Conservation (phyloP, 352 stramenopile genomes). For the Blastocystis sp. region DNA sequence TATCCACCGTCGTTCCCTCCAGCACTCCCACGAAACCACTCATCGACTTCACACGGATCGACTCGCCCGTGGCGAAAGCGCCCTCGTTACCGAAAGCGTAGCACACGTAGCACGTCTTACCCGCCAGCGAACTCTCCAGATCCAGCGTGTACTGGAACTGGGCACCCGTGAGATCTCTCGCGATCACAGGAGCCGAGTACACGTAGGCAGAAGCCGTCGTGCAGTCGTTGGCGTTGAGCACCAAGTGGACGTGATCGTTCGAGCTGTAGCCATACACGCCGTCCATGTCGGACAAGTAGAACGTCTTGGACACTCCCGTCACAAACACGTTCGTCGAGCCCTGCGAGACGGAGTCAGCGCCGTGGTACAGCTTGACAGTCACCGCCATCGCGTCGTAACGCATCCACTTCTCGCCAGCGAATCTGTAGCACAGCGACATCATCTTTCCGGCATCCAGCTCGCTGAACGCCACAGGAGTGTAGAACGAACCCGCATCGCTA, state of each 20-base stretch:
- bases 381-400: neutral
- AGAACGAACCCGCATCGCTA: neutral
- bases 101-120: slow-evolving; percentile 5
- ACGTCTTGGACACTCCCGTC: neutral
- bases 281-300: slow-evolving; percentile 8
- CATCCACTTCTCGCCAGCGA: slow-evolving; percentile 28
- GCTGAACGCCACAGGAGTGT: neutral
- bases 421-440: slow-evolving; percentile 43
- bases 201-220: neutral
- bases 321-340: neutral
- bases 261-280: slow-evolving; percentile 1
- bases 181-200: neutral
- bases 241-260: neutral
- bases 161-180: neutral
- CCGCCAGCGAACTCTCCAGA: neutral
- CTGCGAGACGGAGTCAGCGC: neutral
- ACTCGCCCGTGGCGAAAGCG: neutral
- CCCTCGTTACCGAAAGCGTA: slow-evolving; percentile 26
- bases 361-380: slow-evolving; percentile 41
- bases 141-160: slow-evolving; percentile 45
- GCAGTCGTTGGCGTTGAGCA: slow-evolving; percentile 1
- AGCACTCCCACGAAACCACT: slow-evolving; percentile 43
- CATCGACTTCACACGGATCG: slow-evolving; percentile 40
- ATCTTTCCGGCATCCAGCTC: neutral
- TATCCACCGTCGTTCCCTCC: slow-evolving; percentile 6